Conservation (phyloP, 2,329 filamentous ascomycete species). For the Sporothrix humicola region DNA sequence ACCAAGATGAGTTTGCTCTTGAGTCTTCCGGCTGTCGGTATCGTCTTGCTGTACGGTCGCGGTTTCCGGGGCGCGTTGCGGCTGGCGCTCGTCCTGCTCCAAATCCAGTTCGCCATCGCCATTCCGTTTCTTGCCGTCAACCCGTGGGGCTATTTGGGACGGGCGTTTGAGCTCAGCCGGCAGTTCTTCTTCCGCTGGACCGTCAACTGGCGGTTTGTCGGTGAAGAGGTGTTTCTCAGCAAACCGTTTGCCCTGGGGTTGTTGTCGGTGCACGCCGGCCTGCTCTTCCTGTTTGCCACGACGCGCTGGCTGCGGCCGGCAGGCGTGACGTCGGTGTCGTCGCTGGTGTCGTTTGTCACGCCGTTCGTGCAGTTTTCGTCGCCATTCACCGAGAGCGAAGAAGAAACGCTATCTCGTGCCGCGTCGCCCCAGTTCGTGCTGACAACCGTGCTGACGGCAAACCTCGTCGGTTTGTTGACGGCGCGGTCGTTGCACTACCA, state of each 20-base stretch:
- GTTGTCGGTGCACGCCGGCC: conserved; percentile 66
- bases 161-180: conserved; percentile 88
- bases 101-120: conserved; percentile 73
- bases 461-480: conserved; percentile 80
- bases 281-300: conserved; percentile 70
- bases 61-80: conserved; percentile 70
- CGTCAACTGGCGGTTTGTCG: conserved; percentile 97
- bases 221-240: conserved; percentile 77
- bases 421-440: conserved; percentile 76
- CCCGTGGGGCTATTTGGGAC: conserved; percentile 72
- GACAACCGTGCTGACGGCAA: conserved; percentile 76
- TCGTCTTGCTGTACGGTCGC: conserved; percentile 75
- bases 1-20: conserved; percentile 94
- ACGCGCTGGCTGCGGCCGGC: conserved; percentile 76
- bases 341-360: conserved; percentile 29
- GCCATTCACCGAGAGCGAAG: conserved; percentile 51
- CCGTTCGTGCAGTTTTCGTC: conserved; percentile 31
- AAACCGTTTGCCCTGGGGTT: conserved; percentile 70
- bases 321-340: conserved; percentile 51
- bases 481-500: conserved; percentile 92
- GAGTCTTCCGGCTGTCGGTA: conserved; percentile 77
- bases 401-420: conserved; percentile 61
- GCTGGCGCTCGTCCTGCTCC: conserved; percentile 72
- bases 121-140: conserved; percentile 73
- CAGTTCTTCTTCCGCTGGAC: conserved; percentile 98